Conservation (phyloP, 805 yeast genomes). For the Schwanniomyces pseudopolymorphus region DNA sequence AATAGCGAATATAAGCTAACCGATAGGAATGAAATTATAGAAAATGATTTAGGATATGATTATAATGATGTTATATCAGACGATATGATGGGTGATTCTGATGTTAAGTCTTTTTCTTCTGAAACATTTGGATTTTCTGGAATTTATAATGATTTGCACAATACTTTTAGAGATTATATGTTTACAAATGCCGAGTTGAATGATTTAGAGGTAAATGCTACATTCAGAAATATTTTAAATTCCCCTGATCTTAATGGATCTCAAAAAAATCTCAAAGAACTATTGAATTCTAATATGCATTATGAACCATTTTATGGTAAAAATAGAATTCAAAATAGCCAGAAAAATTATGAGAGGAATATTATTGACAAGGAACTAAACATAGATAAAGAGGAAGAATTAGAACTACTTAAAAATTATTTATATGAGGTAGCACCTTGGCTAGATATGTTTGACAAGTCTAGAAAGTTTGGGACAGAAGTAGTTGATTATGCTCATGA, state of each 20-base stretch:
- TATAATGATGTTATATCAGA: not conserved
- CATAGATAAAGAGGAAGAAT: conserved; percentile 17
- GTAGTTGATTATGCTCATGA: conserved; percentile 10
- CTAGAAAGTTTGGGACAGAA: conserved; percentile 30
- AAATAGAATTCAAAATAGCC: not conserved
- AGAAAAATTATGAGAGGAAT: conserved; percentile 1
- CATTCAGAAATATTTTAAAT: conserved; percentile 11
- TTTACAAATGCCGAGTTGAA: conserved; percentile 26
- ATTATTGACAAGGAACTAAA: not conserved
- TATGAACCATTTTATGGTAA: conserved; percentile 8
- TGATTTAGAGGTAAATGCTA: conserved; percentile 7
- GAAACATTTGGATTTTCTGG: not conserved
- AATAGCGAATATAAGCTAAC: not conserved
- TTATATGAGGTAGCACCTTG: conserved; percentile 39
- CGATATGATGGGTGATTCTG: not conserved
- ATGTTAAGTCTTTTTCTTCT: not conserved
- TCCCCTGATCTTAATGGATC: conserved; percentile 8
- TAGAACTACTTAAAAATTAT: conserved; percentile 28
- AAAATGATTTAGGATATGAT: not conserved
- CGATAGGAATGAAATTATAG: not conserved
- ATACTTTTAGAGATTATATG: conserved; percentile 40
- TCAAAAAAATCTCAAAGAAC: conserved; percentile 3
- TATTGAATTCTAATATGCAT: conserved; percentile 19
- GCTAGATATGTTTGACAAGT: conserved; percentile 37
- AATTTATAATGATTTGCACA: conserved; percentile 25